Percentiles rank a stretch among this genome's conserved stretches.
These are phyloP conservation scores for Punctularia strigosozonata DNA, from an alignment of 768 basidiomycete species.

Conservation along the genomic window DNA sequence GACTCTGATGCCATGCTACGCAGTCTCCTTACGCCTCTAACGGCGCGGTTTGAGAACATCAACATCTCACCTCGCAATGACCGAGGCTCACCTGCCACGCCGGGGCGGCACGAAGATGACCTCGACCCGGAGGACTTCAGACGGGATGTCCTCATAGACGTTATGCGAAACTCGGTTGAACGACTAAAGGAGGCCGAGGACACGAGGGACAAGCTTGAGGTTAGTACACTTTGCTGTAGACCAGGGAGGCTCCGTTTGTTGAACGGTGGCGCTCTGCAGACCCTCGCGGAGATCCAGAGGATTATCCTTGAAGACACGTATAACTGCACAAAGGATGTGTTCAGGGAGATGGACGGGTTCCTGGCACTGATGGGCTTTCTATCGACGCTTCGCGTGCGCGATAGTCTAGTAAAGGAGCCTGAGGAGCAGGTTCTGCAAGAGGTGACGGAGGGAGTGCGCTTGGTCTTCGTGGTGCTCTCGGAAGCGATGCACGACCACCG, in stretches of 20 bases:
- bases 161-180: conserved; percentile 62
- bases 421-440: conserved; percentile 26
- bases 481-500: conserved; percentile 48
- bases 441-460: conserved; percentile 38
- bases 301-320: conserved; percentile 51
- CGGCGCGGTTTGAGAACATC: conserved; percentile 38
- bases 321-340: conserved; percentile 50
- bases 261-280: conserved; percentile 27
- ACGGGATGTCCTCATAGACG: conserved; percentile 55
- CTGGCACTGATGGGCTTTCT: conserved; percentile 62
- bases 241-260: conserved; percentile 1
- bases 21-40: conserved; percentile 47
- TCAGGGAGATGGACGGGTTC: conserved; percentile 77
- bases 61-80: conserved; percentile 20
- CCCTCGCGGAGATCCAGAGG: conserved; percentile 53
- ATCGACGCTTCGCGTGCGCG: conserved; percentile 37
- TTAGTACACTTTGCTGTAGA: conserved; percentile 17
- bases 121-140: conserved; percentile 60
- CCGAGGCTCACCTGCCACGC: conserved; percentile 11
- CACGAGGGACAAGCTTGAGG: conserved; percentile 36
- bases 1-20: conserved; percentile 54
- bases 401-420: conserved; percentile 22
- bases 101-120: conserved; percentile 23
- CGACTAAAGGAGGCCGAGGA: conserved; percentile 50
- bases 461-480: conserved; percentile 53